Evolutionary conservation across 179 eudicot species (phyloP), one percentile per base, ranked within the genome.

Genomic region (Beta corolliflora): DNA sequence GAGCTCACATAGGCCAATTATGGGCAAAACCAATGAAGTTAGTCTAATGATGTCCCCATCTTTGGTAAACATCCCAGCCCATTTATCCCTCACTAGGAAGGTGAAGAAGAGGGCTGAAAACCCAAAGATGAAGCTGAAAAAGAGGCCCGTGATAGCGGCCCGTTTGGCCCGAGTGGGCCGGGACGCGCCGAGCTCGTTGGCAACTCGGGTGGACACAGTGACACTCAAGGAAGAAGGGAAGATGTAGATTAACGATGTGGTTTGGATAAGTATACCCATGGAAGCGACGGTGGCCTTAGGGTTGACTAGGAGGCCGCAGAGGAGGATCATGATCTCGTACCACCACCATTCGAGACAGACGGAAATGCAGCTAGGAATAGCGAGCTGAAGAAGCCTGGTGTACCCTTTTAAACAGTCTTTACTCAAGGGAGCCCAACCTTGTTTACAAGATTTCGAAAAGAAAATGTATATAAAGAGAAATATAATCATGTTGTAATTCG

Each of bases 291-390:
- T 79, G 66, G 87, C 81, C 44, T 65, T 83, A 2, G 90, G 90
- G 85, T 88, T 80, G 14, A 54, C 54, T 1, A 88, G 63, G 16
- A 88, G 44, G 29, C 90, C 90, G 53, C 90, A 88, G 10, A 88
- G 71, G 16, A 88, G 75, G 52, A 82, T 86, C 83, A 88, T 88
- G 59, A 88, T 85, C 67, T 88, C 90, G 55, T 88, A 88, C 90
- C 88, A 88, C 90, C 90, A 85, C 88, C 90, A 88, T 50, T 88
- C 90, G 0, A 88, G 79, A 71, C 90, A 88, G 1, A 88, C 90
- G 0, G 90, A 85, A 77, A 86, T 75, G 85, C 90, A 88, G 75
- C 90, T 88, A 0, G 88, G 88, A 9, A 88, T 73, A 0, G 90
- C 86, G 0, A 88, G 77, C n/a, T 44, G 48, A 0, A 88, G 63